A percentile compares a stretch with the other conserved stretches of the same genome.
Conservation (phyloP, 805 yeast genomes). For the Suhomyces sp. region DNA sequence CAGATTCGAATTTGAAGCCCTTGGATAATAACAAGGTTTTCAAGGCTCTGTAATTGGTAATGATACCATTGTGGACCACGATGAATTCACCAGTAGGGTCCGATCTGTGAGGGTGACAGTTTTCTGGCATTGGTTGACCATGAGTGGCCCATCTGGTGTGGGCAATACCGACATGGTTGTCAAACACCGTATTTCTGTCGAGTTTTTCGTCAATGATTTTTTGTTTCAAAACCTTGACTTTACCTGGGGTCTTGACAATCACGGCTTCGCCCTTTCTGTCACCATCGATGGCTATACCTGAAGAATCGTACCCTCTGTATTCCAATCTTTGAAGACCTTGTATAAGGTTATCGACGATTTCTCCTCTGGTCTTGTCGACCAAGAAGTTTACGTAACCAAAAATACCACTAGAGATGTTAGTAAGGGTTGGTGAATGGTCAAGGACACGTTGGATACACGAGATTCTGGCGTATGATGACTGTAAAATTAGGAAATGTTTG, state of each 20-base stretch:
- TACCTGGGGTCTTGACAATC: conserved; percentile 85
- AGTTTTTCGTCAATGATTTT: conserved; percentile 54
- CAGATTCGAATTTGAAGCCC: conserved; percentile 83
- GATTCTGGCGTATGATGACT: no score
- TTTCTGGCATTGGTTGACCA: conserved; percentile 81
- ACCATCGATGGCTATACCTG: conserved; percentile 95
- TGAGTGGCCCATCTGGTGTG: conserved; percentile 99
- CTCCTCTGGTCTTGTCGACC: conserved; percentile 89
- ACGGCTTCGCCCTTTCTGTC: conserved; percentile 69
- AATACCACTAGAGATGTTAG: conserved; percentile 86
- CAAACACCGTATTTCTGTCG: conserved; percentile 63
- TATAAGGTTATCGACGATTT: conserved; percentile 81
- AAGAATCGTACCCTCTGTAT: conserved; percentile 97
- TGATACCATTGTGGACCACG: conserved; percentile 96
- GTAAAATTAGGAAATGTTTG: no score
- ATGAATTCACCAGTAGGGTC: conserved; percentile 81
- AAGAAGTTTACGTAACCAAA: conserved; percentile 96
- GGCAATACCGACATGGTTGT: conserved; percentile 92
- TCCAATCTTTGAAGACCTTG: conserved; percentile 86
- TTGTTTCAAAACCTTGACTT: conserved; percentile 76
- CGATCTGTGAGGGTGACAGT: conserved; percentile 96
- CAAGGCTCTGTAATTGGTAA: conserved; percentile 91
- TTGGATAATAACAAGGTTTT: conserved; percentile 76
- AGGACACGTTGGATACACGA: no score
- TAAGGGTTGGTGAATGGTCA: no score